Base-by-base conservation (phyloP, 768 basidiomycete species). In the Suillus lakei region DNA sequence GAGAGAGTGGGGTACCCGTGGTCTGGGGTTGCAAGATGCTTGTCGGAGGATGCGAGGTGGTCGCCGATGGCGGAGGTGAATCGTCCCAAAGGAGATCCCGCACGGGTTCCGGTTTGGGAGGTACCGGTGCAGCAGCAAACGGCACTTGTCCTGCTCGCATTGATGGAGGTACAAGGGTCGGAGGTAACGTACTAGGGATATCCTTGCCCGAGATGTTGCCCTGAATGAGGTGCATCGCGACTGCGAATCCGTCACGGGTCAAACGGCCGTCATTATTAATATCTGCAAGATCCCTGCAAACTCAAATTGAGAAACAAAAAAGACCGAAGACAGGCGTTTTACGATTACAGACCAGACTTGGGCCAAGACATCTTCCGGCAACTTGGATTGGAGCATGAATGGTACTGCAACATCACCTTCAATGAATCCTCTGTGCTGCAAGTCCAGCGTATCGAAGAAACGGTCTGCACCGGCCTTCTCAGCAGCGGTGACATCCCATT, bases 361-460 rank as follows among this genome's bases (percentile, higher is more conserved):
- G 5, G 98, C 98, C n/a, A 99, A 84, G 30, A 86, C 84, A 32
- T 91, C 90, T 66, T 93, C 92, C 1, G 89, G 84, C 54, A 99
- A 79, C 54, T 92, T 89, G 38, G 95, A 96, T 77, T 95, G 90
- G 65, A 97, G 75, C 91, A 99, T 92, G 78, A 99, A 99, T 4
- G 94, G 95, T 5, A 98, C 98, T 9, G 95, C 98, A 39, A 94
- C 88, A 65, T 97, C 95, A 9, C 96, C 96, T 73, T 96, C 95
- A 23, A 99, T 91, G 72, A 83, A 93, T 0, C 95, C 96, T 65
- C 80, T 84, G 68, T 85, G 88, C 67, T 85, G 83, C 18, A 84
- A 76, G 75, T 99, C 98, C 44, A 99, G 83, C n/a, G 80, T 81
- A 64, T 91, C 88, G 74, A 98, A 99, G 78, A 88, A 90, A 13